phyloP scores from a whole-genome alignment of 306 rosid species.

The Prunus campanulata region DNA sequence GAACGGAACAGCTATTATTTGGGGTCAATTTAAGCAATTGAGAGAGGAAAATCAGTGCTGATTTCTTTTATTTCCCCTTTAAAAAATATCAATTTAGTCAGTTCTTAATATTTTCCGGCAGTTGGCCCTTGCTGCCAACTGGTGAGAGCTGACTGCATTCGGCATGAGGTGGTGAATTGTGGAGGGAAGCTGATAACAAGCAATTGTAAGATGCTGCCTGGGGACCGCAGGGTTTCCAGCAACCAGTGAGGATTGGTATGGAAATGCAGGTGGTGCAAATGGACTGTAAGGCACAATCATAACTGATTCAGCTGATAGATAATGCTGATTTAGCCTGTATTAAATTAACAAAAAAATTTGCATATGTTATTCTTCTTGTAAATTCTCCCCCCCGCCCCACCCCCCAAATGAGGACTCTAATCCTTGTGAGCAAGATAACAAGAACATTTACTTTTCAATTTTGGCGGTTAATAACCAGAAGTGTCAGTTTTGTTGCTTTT shows the following conservation, averaged over 20 bases:
- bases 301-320: neutral
- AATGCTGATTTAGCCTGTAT: neutral
- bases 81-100: neutral
- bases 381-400: neutral
- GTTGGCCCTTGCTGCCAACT: neutral
- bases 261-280: neutral
- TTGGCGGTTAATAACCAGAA: neutral
- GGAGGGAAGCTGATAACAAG: neutral
- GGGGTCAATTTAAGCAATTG: neutral
- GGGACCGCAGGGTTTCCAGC: neutral
- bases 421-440: neutral
- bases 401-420: neutral
- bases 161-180: neutral
- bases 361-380: neutral
- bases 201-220: neutral
- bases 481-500: conserved; percentile 8
- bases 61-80: too few relatives aligned
- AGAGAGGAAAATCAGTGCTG: neutral
- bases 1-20: neutral
- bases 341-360: neutral
- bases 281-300: neutral
- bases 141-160: neutral
- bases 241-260: neutral
- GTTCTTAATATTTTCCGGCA: neutral
- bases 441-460: conserved; percentile 11